Conservation (phyloP, 257 asterid species). For the Pogostemon cablin region DNA sequence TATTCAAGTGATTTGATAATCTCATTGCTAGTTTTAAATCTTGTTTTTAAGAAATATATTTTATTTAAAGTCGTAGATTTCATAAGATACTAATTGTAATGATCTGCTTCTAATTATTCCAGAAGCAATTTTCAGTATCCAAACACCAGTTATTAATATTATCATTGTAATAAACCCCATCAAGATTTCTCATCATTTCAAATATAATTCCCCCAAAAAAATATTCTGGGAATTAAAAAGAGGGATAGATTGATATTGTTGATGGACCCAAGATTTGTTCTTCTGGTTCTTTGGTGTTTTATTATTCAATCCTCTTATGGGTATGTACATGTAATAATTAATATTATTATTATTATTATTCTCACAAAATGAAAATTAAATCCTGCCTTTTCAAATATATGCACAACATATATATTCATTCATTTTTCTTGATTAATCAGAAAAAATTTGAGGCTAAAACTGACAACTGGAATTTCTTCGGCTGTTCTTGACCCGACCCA, state of each 20-base stretch:
- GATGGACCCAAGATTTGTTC: slow-evolving; percentile 44
- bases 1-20: too few relatives aligned
- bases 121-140: too few relatives aligned
- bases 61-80: too few relatives aligned
- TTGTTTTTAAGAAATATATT: too few relatives aligned
- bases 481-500: slow-evolving; percentile 56
- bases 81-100: too few relatives aligned
- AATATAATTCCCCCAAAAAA: not conserved
- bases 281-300: slow-evolving; percentile 35
- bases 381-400: not conserved
- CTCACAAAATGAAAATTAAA: not conserved
- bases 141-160: not conserved
- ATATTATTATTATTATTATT: not conserved
- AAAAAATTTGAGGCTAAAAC: slow-evolving; percentile 39
- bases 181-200: not conserved
- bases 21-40: too few relatives aligned
- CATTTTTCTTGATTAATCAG: slow-evolving; percentile 26
- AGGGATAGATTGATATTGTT: not conserved
- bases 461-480: slow-evolving; percentile 39
- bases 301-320: slow-evolving; percentile 39
- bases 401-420: not conserved
- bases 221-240: not conserved
- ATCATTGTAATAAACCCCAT: not conserved
- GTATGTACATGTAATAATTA: slow-evolving; percentile 18
- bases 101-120: too few relatives aligned